Percentiles rank a stretch among this genome's conserved stretches.
Conservation (phyloP, 139 green algal genomes). For the Closterium sp. region DNA sequence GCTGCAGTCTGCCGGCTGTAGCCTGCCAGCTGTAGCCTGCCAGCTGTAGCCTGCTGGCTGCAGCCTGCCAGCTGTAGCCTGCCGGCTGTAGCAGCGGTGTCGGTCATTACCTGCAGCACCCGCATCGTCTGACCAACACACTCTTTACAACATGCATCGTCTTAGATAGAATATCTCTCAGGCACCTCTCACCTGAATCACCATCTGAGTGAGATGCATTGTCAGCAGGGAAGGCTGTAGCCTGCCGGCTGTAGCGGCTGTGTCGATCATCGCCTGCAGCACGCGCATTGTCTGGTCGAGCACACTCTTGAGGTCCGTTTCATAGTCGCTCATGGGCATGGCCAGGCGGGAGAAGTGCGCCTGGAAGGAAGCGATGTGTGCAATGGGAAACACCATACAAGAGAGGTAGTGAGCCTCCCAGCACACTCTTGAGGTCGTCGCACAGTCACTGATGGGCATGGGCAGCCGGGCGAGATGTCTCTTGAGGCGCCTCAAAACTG, state of each 20-base stretch:
- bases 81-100: not conserved
- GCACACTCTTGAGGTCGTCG: constrained; percentile 84
- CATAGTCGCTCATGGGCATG: constrained; percentile 90
- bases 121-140: not conserved
- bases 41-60: too few relatives aligned
- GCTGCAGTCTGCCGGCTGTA: too few relatives aligned
- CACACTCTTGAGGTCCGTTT: constrained; percentile 87
- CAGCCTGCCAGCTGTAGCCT: too few relatives aligned
- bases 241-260: constrained; percentile 76
- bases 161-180: not conserved
- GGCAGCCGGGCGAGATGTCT: constrained; percentile 5
- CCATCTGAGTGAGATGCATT: constrained; percentile 80
- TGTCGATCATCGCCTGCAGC: constrained; percentile 88
- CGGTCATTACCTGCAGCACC: not conserved
- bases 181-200: constrained; percentile 74
- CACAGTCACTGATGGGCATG: constrained; percentile 90
- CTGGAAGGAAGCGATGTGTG: constrained; percentile 54
- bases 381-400: too few relatives aligned
- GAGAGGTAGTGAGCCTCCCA: constrained; percentile 67
- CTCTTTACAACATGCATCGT: not conserved
- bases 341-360: constrained; percentile 77
- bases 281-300: constrained; percentile 90
- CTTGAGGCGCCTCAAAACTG: not conserved
- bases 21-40: not conserved
- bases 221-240: constrained; percentile 69